Percentiles rank a stretch among this genome's conserved stretches.
phyloP scores from a whole-genome alignment of 2,329 filamentous ascomycete genomes.

The Cladophialophora exuberans region DNA sequence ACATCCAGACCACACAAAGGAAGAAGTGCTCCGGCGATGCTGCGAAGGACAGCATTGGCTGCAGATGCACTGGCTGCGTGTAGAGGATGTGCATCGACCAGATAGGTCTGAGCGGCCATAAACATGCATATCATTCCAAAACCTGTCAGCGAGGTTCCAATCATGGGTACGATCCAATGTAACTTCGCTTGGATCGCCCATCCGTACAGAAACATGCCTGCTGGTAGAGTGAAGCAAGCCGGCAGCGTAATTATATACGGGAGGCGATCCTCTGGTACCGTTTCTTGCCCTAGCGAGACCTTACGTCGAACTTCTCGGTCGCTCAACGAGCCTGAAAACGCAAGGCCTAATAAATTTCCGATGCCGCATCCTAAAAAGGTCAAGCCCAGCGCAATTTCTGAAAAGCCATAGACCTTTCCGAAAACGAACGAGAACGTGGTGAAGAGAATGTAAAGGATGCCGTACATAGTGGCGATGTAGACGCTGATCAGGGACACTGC shows the following conservation, averaged over 20 bases:
- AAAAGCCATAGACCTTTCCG: conserved; percentile 60
- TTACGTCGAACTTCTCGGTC: conserved; percentile 43
- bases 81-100: conserved; percentile 46
- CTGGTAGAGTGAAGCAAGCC: conserved; percentile 50
- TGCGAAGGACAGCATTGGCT: conserved; percentile 50
- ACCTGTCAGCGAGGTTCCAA: conserved; percentile 43
- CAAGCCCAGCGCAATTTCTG: conserved; percentile 56
- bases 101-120: conserved; percentile 37
- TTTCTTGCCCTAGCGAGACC: conserved; percentile 30
- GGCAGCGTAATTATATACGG: conserved; percentile 57
- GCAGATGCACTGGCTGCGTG: conserved; percentile 53
- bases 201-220: conserved; percentile 54
- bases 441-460: conserved; percentile 62
- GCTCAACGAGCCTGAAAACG: conserved; percentile 48
- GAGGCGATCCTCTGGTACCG: conserved; percentile 57
- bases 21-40: conserved; percentile 52
- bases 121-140: conserved; percentile 42
- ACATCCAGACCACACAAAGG: conserved; percentile 52
- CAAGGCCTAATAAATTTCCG: conserved; percentile 59
- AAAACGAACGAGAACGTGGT: conserved; percentile 64
- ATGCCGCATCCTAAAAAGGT: conserved; percentile 63
- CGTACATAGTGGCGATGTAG: conserved; percentile 60
- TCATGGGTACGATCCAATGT: conserved; percentile 53
- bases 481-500: neutral
- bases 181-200: conserved; percentile 40